Conservation (phyloP, 2,329 filamentous ascomycete species). For the Helotiales sp. region DNA sequence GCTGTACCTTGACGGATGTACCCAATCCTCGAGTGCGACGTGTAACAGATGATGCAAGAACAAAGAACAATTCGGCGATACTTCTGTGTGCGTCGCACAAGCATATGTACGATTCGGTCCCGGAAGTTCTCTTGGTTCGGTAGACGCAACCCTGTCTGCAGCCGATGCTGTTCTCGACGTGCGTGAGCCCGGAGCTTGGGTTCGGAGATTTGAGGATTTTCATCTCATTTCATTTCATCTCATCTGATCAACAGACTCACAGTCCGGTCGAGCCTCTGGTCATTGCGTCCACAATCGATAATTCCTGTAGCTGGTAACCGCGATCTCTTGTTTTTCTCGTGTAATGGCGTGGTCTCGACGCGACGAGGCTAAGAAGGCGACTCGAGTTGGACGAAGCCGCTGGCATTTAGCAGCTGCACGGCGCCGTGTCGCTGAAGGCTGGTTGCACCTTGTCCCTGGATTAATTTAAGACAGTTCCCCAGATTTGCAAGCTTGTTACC, state of each 20-base stretch:
- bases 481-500: neutral
- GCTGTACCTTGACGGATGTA: neutral
- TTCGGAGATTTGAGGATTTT: neutral
- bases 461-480: neutral
- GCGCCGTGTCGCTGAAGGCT: neutral
- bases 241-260: neutral
- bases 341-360: neutral
- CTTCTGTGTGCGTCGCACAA: neutral
- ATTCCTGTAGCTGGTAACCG: neutral
- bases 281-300: neutral
- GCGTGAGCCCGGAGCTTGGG: no score
- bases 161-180: neutral
- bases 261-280: neutral
- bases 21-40: neutral
- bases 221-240: neutral
- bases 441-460: neutral
- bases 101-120: no score
- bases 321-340: neutral
- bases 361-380: neutral
- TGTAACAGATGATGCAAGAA: neutral
- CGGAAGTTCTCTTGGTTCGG: no score
- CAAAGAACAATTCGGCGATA: neutral
- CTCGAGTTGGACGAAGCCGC: neutral
- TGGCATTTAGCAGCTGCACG: neutral
- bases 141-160: no score